Evolutionary conservation across 768 basidiomycete species (phyloP).

Genomic region (Boletellus ananas): DNA sequence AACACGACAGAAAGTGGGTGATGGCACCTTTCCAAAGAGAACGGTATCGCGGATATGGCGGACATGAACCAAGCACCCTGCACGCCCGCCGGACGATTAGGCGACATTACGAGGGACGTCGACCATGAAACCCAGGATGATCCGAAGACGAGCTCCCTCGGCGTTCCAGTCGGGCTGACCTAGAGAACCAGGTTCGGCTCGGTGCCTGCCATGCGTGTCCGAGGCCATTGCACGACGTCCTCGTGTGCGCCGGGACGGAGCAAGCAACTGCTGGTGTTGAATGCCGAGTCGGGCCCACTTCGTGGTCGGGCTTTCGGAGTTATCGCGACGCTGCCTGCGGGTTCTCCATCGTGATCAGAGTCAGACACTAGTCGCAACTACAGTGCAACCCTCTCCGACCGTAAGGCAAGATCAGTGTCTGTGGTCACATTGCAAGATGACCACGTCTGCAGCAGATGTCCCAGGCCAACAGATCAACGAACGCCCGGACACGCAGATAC

Average conservation of each 20-base stretch:
- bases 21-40: conserved; percentile 19
- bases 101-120: conserved; percentile 25
- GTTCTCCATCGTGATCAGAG: too few species aligned
- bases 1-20: conserved; percentile 22
- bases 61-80: conserved; percentile 26
- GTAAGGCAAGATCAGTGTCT: too few species aligned
- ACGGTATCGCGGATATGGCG: conserved; percentile 19
- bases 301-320: too few species aligned
- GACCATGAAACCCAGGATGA: conserved; percentile 9
- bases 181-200: neutral
- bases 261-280: too few species aligned
- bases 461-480: neutral
- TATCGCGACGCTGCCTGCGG: too few species aligned
- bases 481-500: neutral
- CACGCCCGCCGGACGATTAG: conserved; percentile 20
- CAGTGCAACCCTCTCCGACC: too few species aligned
- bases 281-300: too few species aligned
- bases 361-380: too few species aligned
- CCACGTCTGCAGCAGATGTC: neutral
- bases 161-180: conserved; percentile 1
- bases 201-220: conserved; percentile 1
- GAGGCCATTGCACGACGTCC: too few species aligned
- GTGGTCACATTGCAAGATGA: conserved; percentile 9
- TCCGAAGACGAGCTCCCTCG: conserved; percentile 16
- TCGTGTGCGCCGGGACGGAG: neutral